Evolutionary conservation across 2,329 filamentous ascomycete species (phyloP).

Genomic region (Ceratocystis papillata): DNA sequence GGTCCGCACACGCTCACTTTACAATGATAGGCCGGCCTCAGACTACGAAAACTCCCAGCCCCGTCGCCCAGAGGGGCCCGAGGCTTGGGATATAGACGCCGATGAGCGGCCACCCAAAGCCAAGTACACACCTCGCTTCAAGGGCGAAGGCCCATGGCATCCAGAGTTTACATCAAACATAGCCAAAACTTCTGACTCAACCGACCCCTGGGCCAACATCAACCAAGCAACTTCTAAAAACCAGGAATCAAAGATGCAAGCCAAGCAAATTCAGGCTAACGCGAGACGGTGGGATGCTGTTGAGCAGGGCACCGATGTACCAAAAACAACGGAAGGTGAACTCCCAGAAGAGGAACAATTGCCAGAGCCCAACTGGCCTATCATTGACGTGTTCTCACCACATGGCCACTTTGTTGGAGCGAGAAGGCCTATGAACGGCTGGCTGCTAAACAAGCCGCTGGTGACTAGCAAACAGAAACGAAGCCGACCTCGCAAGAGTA

Average conservation of each 20-base stretch:
- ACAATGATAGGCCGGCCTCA: constrained; percentile 26
- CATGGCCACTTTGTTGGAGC: constrained; percentile 67
- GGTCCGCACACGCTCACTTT: constrained; percentile 51
- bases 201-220: constrained; percentile 25
- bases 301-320: constrained; percentile 24
- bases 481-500: constrained; percentile 54
- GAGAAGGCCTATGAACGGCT: constrained; percentile 60
- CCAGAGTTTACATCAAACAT: constrained; percentile 7
- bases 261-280: constrained; percentile 23
- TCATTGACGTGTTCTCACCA: constrained; percentile 76
- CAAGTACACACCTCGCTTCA: constrained; percentile 19
- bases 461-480: constrained; percentile 40
- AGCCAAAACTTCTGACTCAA: neutral
- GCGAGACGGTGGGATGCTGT: constrained; percentile 20
- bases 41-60: constrained; percentile 26
- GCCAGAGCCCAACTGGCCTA: constrained; percentile 41
- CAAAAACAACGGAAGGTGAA: neutral
- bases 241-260: neutral
- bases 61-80: neutral
- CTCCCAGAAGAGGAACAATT: neutral
- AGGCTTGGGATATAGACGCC: constrained; percentile 23
- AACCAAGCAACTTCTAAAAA: constrained; percentile 25
- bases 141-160: constrained; percentile 18
- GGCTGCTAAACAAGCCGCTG: constrained; percentile 48
- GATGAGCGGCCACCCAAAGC: constrained; percentile 21